These are phyloP conservation scores for Globisporangium mamillatum DNA, from an alignment of 352 stramenopile genomes.

Conservation along the genomic window DNA sequence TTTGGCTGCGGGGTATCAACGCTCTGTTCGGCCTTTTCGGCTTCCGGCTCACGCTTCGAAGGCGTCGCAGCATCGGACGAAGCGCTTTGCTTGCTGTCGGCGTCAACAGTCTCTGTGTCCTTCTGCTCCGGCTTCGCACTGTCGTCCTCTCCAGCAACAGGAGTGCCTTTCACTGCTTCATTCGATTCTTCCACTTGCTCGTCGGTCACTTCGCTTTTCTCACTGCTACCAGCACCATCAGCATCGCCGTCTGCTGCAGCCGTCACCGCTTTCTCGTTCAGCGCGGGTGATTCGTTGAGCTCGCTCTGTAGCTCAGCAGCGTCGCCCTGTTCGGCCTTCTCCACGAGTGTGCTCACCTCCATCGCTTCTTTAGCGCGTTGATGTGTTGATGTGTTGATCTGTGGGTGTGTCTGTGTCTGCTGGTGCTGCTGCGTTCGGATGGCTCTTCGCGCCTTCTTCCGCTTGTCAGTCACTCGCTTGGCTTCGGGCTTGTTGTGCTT, in stretches of 20 bases:
- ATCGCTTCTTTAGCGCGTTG: neutral
- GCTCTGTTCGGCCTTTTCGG: neutral
- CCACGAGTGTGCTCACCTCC: neutral
- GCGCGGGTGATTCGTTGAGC: neutral
- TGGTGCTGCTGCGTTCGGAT: neutral
- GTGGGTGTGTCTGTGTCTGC: neutral
- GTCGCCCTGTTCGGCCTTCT: neutral
- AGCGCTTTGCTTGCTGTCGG: neutral
- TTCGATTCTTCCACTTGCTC: neutral
- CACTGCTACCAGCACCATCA: neutral
- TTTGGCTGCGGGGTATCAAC: conserved; percentile 15
- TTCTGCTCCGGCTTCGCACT: neutral
- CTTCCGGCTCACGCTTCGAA: neutral
- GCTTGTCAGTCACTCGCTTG: neutral
- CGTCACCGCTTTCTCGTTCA: neutral
- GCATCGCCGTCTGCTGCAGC: neutral
- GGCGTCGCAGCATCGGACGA: neutral
- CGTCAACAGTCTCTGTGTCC: neutral
- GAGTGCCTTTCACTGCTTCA: neutral
- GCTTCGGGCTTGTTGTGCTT: neutral
- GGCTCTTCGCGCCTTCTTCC: neutral
- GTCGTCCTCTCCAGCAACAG: neutral
- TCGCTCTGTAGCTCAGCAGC: neutral
- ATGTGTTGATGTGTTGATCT: neutral
- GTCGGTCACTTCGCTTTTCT: neutral